Conservation (phyloP, 2,329 filamentous ascomycete genomes). For the Aspergillus ochraceoroseus region DNA sequence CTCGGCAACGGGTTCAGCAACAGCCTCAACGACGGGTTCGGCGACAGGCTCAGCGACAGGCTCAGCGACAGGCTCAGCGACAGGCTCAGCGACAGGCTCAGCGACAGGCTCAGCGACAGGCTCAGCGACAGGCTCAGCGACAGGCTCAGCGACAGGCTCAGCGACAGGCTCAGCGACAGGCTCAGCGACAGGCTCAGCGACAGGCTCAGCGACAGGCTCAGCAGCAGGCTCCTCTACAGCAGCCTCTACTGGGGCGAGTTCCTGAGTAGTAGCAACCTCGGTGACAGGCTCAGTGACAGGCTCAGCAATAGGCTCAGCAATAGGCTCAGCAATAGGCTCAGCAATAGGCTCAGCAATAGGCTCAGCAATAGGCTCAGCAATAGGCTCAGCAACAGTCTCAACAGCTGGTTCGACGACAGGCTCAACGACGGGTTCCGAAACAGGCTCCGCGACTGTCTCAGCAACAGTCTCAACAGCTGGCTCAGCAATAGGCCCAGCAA, state of each 20-base stretch:
- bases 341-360: slow-evolving; percentile 4
- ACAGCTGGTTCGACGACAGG: background rate
- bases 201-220: background rate
- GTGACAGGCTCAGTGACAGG: slow-evolving; percentile 3
- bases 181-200: background rate
- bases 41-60: slow-evolving; percentile 2
- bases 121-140: slow-evolving; percentile 6
- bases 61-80: slow-evolving; percentile 11
- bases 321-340: slow-evolving; percentile 1
- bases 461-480: background rate
- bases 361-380: slow-evolving; percentile 11
- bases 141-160: slow-evolving; percentile 9
- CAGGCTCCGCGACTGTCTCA: slow-evolving; percentile 10
- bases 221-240: background rate
- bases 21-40: slow-evolving; percentile 2
- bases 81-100: slow-evolving; percentile 10
- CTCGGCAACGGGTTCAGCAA: no score
- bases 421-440: slow-evolving; percentile 7
- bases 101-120: slow-evolving; percentile 5
- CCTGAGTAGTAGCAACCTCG: slow-evolving; percentile 2
- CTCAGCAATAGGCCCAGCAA: slow-evolving; percentile 5
- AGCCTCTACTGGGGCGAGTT: slow-evolving; percentile 13
- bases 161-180: background rate
- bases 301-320: slow-evolving; percentile 11
- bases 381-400: background rate